Base-by-base conservation (phyloP, 345 rosid species). In the Eutrema yunnanense region DNA sequence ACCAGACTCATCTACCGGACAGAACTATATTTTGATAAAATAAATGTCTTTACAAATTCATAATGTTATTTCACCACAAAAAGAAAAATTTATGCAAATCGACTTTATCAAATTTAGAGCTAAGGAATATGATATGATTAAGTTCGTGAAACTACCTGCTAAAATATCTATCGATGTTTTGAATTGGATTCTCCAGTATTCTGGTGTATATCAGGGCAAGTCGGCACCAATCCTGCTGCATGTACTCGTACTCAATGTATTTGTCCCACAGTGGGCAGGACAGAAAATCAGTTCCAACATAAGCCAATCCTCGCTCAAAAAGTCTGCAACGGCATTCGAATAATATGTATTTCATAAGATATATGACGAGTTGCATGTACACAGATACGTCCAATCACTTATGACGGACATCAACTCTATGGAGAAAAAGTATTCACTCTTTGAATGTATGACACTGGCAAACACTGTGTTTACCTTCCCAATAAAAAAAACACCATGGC, bases 181-280 rank as follows among this genome's bases (percentile, higher is more conserved):
- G 88, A 79, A 84, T 88, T 11, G 97, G 96, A 83, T 79, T 82
- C 84, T 92, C 97, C 66, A 95, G 71, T 65, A 95, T 90, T 80
- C 87, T 84, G 33, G 92, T 85, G 78, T 92, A 95, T 49, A 95
- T 88, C 76, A 74, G 48, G 57, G 92, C 88, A 73, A 90, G 82
- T 30, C 80, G 82, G 76, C 86, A 73, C 99, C 97, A 92, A 53
- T 92, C 87, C 73, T 85, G 89, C 76, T 88, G 96, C 90, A 84
- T 81, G 67, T 86, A 94, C 72, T 92, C 99, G 43, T 88, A 92
- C 81, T 92, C 99, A 43, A 95, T 87, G 81, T 92, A 95, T 78
- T 90, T 90, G 76, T 92, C 99, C 99, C 99, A 95, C 22, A 95
- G 81, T 4, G 93, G 83, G 69, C 55, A 86, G 46, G 90, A 92